Conservation (phyloP, 1,284 basidiomycete species). For the Kalmanozyma brasiliensis region DNA sequence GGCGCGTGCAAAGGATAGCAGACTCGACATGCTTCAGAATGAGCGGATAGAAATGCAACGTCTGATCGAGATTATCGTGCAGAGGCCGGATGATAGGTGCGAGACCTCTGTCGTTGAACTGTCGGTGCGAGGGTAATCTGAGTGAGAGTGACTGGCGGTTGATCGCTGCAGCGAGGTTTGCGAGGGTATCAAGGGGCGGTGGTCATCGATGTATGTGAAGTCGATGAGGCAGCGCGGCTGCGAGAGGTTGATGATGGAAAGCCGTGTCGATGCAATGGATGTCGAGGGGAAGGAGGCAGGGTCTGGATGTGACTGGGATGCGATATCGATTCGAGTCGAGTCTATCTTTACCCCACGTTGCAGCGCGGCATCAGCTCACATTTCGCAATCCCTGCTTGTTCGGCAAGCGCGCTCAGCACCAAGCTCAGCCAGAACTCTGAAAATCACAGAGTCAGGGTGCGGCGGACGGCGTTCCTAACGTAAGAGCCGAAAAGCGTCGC, state of each 20-base stretch:
- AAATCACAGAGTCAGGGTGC: no score
- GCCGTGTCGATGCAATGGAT: not conserved
- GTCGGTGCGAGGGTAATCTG: no score
- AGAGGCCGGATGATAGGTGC: no score
- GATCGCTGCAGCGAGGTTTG: not conserved
- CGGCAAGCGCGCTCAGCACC: no score
- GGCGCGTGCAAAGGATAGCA: slow-evolving; percentile 29
- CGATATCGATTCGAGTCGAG: not conserved
- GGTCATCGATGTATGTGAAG: not conserved
- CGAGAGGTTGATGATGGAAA: no score
- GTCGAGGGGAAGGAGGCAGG: slow-evolving; percentile 1
- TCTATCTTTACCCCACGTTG: slow-evolving; percentile 4
- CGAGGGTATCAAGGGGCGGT: not conserved
- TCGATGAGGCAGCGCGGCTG: no score
- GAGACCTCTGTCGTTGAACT: no score
- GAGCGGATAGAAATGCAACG: not conserved
- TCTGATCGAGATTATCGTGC: no score
- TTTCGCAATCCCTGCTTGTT: not conserved
- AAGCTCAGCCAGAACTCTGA: no score
- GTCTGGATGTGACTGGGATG: not conserved
- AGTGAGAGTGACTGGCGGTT: no score
- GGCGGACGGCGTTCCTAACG: no score
- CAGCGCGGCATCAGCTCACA: slow-evolving; percentile 5
- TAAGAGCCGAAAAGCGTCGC: no score
- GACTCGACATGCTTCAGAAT: slow-evolving; percentile 18